phyloP scores from a whole-genome alignment of 805 yeast genomes.

The Millerozyma miso region DNA sequence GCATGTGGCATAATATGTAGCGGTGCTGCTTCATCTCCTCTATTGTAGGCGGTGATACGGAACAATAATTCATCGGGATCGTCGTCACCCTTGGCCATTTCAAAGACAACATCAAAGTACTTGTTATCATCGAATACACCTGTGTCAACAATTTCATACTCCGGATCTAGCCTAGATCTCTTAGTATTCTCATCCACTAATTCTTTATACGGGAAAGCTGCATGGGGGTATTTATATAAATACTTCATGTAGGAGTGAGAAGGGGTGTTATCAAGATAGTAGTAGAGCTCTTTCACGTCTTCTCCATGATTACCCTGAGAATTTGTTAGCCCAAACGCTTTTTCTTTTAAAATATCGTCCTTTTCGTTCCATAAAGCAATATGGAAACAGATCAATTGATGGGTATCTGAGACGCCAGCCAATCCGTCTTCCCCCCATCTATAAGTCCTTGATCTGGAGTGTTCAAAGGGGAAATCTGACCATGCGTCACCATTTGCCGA shows the following conservation, averaged over 20 bases:
- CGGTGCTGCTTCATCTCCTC: slow-evolving; percentile 83
- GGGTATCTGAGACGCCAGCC: slow-evolving; percentile 84
- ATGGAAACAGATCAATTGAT: slow-evolving; percentile 70
- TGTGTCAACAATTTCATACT: slow-evolving; percentile 82
- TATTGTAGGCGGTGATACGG: slow-evolving; percentile 82
- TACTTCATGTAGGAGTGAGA: slow-evolving; percentile 90
- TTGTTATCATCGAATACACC: slow-evolving; percentile 66
- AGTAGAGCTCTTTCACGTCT: slow-evolving; percentile 84
- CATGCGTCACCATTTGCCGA: slow-evolving; percentile 86
- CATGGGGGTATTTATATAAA: slow-evolving; percentile 88
- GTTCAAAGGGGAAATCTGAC: slow-evolving; percentile 83
- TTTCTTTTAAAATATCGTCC: slow-evolving; percentile 80
- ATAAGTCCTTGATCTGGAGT: slow-evolving; percentile 73
- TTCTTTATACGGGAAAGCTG: slow-evolving; percentile 75
- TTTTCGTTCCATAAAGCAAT: slow-evolving; percentile 90
- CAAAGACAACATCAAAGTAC: slow-evolving; percentile 85
- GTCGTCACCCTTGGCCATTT: slow-evolving; percentile 81
- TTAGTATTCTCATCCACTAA: slow-evolving; percentile 63
- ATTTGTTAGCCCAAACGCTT: slow-evolving; percentile 83
- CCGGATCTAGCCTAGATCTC: slow-evolving; percentile 64
- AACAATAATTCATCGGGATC: slow-evolving; percentile 78
- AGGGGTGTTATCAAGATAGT: slow-evolving; percentile 87
- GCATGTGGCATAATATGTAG: slow-evolving; percentile 82
- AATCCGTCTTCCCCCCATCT: slow-evolving; percentile 97
- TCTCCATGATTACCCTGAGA: slow-evolving; percentile 96